Conservation (phyloP, 1,284 basidiomycete genomes). For the Tetrapyrgos nigripes region DNA sequence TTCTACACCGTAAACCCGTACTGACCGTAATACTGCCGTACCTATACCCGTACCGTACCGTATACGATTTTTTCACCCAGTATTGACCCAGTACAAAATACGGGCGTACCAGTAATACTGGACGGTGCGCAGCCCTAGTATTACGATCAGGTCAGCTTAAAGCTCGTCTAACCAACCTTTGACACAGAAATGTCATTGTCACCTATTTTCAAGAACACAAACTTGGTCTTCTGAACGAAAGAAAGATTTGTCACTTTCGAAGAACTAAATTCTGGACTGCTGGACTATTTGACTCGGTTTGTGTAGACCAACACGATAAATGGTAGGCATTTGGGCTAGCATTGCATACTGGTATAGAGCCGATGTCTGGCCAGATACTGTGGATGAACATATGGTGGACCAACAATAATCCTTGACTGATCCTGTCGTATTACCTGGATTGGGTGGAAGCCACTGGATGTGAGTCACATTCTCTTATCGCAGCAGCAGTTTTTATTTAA, state of each 20-base stretch:
- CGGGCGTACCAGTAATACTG: no score
- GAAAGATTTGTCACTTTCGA: constrained; percentile 23
- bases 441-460: neutral
- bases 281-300: constrained; percentile 41
- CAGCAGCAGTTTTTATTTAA: constrained; percentile 36
- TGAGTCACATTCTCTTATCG: constrained; percentile 35
- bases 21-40: no score
- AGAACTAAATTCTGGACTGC: constrained; percentile 39
- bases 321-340: constrained; percentile 42
- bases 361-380: constrained; percentile 36
- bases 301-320: constrained; percentile 46
- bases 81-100: no score
- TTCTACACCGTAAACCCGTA: no score
- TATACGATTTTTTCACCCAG: no score
- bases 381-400: constrained; percentile 51
- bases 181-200: neutral
- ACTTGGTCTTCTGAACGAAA: constrained; percentile 21
- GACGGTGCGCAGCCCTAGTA: no score
- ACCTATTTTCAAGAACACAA: constrained; percentile 10
- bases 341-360: constrained; percentile 43
- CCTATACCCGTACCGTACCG: no score
- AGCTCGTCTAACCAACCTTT: no score
- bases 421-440: constrained; percentile 5
- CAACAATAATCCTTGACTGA: constrained; percentile 35
- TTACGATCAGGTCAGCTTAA: no score